A percentile compares a stretch with the other conserved stretches of the same genome.
These are phyloP conservation scores for Stagonosporopsis tanaceti DNA, from an alignment of 2,329 filamentous ascomycete species.

Conservation along the genomic window DNA sequence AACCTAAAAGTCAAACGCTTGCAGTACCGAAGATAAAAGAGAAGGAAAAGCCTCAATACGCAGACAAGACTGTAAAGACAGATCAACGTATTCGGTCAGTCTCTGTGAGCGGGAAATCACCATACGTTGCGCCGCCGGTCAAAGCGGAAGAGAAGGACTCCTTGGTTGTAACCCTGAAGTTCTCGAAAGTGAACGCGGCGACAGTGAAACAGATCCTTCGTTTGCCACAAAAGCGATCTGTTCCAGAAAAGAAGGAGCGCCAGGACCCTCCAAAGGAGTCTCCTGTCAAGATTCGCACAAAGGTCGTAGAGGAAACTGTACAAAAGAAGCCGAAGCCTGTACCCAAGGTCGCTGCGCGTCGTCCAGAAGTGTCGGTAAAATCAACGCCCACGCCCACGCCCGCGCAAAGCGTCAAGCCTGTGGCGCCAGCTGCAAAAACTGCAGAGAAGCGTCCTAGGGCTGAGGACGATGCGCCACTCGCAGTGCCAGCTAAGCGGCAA, in stretches of 20 bases:
- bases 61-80: constrained; percentile 30
- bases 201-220: constrained; percentile 53
- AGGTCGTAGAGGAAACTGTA: constrained; percentile 21
- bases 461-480: constrained; percentile 43
- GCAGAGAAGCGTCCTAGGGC: constrained; percentile 47
- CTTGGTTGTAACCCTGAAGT: constrained; percentile 60
- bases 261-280: constrained; percentile 31
- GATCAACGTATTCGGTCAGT: constrained; percentile 35
- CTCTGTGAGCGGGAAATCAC: constrained; percentile 39
- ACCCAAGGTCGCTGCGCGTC: constrained; percentile 38
- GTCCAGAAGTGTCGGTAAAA: constrained; percentile 30
- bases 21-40: constrained; percentile 25
- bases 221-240: constrained; percentile 39
- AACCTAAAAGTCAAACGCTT: constrained; percentile 39
- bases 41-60: constrained; percentile 26
- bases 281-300: constrained; percentile 27
- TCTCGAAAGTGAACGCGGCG: constrained; percentile 58
- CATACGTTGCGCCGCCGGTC: constrained; percentile 24
- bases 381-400: constrained; percentile 20
- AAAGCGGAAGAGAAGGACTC: constrained; percentile 24
- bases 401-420: constrained; percentile 18
- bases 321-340: constrained; percentile 41
- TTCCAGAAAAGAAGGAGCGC: constrained; percentile 39
- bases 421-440: constrained; percentile 23
- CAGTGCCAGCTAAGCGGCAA: constrained; percentile 44